Conservation (phyloP, 257 asterid genomes). For the Solanum bulbocastanum region DNA sequence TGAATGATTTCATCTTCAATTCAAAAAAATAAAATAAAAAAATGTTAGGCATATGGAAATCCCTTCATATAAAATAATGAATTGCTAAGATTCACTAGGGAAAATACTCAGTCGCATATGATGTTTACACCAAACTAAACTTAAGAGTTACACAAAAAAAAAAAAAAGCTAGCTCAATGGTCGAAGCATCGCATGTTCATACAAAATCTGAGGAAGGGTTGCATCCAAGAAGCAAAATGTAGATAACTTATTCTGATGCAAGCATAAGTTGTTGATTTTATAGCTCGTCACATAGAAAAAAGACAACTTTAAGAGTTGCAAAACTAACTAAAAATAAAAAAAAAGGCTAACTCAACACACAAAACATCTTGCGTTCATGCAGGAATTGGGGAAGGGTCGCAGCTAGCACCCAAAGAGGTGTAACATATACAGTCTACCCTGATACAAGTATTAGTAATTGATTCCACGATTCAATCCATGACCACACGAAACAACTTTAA, state of each 20-base stretch:
- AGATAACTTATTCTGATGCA: accelerated
- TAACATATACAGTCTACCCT: not conserved
- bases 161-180: too few relatives aligned
- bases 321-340: not conserved
- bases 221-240: not conserved
- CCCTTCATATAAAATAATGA: not conserved
- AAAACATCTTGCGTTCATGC: not conserved
- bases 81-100: not conserved
- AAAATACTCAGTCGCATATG: not conserved
- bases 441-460: not conserved
- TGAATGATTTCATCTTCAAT: conserved; percentile 35
- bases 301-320: not conserved
- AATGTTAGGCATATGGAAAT: not conserved
- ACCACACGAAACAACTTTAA: not conserved
- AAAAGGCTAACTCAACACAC: not conserved
- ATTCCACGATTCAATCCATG: accelerated
- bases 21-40: not conserved
- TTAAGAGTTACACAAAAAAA: not conserved
- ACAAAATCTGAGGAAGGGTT: not conserved
- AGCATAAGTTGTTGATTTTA: not conserved
- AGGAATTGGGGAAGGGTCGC: accelerated
- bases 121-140: not conserved
- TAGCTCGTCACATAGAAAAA: not conserved
- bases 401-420: not conserved
- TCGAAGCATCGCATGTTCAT: not conserved